phyloP scores from a whole-genome alignment of 1,139 yeast species.

The Hansenula lynferdii region DNA sequence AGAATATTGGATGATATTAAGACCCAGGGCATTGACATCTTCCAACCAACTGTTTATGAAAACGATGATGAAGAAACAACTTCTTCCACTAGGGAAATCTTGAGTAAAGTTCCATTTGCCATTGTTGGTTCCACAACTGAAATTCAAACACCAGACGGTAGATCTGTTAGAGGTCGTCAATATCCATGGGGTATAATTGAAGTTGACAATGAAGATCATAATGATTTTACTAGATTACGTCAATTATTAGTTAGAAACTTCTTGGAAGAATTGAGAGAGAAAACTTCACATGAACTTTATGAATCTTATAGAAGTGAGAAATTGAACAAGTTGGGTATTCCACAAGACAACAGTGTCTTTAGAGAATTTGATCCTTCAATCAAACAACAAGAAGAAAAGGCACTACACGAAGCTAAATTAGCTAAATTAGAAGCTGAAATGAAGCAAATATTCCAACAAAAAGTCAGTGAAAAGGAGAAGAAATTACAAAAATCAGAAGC shows the following conservation, averaged over 20 bases:
- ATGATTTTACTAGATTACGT: constrained; percentile 88
- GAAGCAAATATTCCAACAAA: constrained; percentile 96
- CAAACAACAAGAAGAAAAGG: constrained; percentile 92
- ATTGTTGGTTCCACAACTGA: constrained; percentile 85
- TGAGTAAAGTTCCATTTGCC: constrained; percentile 83
- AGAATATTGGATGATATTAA: constrained; percentile 73
- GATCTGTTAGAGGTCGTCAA: constrained; percentile 82
- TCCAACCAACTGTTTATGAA: constrained; percentile 74
- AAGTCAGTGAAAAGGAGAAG: constrained; percentile 95
- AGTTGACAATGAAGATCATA: constrained; percentile 91
- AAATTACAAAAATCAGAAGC: constrained; percentile 97
- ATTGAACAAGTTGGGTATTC: constrained; percentile 76
- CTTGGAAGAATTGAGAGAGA: constrained; percentile 91
- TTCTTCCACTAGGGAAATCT: constrained; percentile 59
- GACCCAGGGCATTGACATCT: constrained; percentile 71
- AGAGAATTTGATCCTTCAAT: constrained; percentile 91
- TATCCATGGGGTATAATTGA: constrained; percentile 99
- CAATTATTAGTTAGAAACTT: constrained; percentile 86
- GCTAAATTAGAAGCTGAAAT: constrained; percentile 95
- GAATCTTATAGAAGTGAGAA: constrained; percentile 89
- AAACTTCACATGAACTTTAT: constrained; percentile 71
- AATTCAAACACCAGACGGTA: constrained; percentile 72
- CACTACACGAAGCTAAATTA: constrained; percentile 88
- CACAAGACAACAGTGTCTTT: constrained; percentile 89
- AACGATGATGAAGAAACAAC: constrained; percentile 85